phyloP scores from a whole-genome alignment of 306 rosid species.

The Fragaria vesca region DNA sequence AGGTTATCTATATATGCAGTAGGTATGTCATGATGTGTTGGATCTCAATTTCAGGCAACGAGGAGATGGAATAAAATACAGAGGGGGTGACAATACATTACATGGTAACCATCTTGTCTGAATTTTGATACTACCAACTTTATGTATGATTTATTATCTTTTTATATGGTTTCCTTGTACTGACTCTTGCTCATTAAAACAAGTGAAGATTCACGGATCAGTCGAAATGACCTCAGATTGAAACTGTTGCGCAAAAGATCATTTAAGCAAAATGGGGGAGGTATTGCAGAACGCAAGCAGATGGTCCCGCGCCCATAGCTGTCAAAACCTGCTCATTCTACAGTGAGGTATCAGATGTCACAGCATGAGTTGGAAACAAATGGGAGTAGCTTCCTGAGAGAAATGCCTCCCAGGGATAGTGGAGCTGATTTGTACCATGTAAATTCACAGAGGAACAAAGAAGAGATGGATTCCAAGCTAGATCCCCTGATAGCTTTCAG shows the following conservation, averaged over 20 bases:
- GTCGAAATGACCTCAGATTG: slow-evolving; percentile 54
- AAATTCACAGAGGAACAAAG: slow-evolving; percentile 29
- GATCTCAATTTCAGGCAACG: slow-evolving; percentile 41
- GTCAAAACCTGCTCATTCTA: slow-evolving; percentile 29
- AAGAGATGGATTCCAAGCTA: slow-evolving; percentile 33
- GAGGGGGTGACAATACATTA: slow-evolving; percentile 18
- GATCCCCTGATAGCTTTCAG: slow-evolving; percentile 36
- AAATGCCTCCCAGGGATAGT: slow-evolving; percentile 29
- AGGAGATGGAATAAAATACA: slow-evolving; percentile 30
- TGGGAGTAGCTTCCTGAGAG: slow-evolving; percentile 22
- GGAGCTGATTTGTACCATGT: slow-evolving; percentile 35
- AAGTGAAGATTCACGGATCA: slow-evolving; percentile 37
- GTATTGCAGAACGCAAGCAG: slow-evolving; percentile 26
- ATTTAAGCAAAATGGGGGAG: slow-evolving; percentile 28
- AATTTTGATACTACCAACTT: neutral
- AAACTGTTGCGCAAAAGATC: slow-evolving; percentile 47
- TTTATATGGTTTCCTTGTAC: neutral
- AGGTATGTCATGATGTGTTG: slow-evolving; percentile 5
- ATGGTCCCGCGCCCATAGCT: slow-evolving; percentile 24
- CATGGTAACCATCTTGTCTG: slow-evolving; percentile 35
- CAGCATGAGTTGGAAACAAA: slow-evolving; percentile 31
- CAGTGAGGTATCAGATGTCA: slow-evolving; percentile 25
- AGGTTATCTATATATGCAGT: neutral
- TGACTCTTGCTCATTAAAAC: slow-evolving; percentile 22
- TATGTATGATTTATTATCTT: slow-evolving; percentile 4